Conservation (phyloP, 225 moss, liverwort and hornwort genomes). For the Polytrichum formosum region DNA sequence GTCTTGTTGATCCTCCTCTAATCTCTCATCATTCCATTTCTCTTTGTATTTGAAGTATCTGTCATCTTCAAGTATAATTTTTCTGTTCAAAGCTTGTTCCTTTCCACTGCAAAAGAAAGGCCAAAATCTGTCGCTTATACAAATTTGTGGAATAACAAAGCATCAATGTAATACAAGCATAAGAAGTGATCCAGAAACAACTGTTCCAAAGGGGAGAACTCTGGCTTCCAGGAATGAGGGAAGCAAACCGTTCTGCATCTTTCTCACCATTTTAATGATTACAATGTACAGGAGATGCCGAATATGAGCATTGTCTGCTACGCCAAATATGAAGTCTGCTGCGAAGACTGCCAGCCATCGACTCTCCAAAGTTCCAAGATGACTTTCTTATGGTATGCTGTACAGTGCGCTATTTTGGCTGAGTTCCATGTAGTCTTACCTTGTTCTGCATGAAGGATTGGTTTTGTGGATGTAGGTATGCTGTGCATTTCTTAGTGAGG, state of each 20-base stretch:
- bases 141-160: no score
- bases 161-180: no score
- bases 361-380: slow-evolving; percentile 97
- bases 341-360: slow-evolving; percentile 93
- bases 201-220: no score
- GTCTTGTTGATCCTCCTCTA: background rate
- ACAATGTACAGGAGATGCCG: slow-evolving; percentile 64
- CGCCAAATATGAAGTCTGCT: slow-evolving; percentile 96
- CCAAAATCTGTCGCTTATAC: no score
- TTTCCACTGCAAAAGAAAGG: slow-evolving; percentile 14
- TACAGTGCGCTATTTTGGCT: no score
- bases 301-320: slow-evolving; percentile 90
- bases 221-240: no score
- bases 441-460: background rate
- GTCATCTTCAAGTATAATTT: slow-evolving; percentile 10
- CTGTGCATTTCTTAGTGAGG: no score
- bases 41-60: slow-evolving; percentile 8
- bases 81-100: slow-evolving; percentile 18
- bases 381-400: slow-evolving; percentile 85
- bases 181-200: no score
- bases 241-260: no score
- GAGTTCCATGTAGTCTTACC: background rate
- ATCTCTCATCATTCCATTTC: slow-evolving; percentile 1
- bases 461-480: no score
- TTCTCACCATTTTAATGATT: background rate